Evolutionary conservation across 495 filamentous ascomycete species (phyloP).

Genomic region (Echria macrotheca): DNA sequence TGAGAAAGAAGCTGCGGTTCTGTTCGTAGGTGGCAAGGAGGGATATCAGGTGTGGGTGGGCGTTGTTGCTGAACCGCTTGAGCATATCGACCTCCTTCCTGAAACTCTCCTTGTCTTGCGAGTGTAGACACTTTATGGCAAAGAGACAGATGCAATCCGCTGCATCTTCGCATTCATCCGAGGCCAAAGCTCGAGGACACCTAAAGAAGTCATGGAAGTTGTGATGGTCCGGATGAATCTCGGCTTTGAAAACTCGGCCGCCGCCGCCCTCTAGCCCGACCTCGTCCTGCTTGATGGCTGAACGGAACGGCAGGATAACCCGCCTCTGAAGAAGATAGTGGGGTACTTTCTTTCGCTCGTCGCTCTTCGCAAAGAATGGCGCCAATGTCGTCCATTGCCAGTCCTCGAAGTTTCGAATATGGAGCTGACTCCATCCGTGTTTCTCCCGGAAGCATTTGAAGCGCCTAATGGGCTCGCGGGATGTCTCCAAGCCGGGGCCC

Average conservation of each 20-base stretch:
- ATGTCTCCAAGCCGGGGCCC: conserved; percentile 1
- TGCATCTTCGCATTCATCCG: not conserved
- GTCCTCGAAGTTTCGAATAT: conserved; percentile 9
- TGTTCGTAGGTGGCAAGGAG: conserved; percentile 21
- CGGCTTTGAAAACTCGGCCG: conserved; percentile 8
- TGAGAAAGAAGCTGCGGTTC: conserved; percentile 14
- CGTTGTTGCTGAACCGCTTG: conserved; percentile 15
- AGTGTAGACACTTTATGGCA: conserved; percentile 16
- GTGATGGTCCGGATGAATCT: conserved; percentile 18
- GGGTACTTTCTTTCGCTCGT: conserved; percentile 2
- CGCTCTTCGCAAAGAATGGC: conserved; percentile 9
- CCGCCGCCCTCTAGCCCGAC: conserved; percentile 4
- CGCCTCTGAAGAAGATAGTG: conserved; percentile 2
- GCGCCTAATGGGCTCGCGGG: not conserved
- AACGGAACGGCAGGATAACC: conserved; percentile 10
- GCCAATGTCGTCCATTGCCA: conserved; percentile 16
- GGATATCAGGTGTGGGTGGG: conserved; percentile 19
- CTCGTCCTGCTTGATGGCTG: not conserved
- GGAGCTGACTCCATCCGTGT: conserved; percentile 1
- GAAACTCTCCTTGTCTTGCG: conserved; percentile 9
- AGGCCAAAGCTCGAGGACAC: not conserved
- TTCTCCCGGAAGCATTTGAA: conserved; percentile 13
- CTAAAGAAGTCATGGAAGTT: conserved; percentile 7
- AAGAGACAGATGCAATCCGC: conserved; percentile 6
- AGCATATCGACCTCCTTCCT: conserved; percentile 20